phyloP scores from a whole-genome alignment of 2,329 filamentous ascomycete species.

The Fusarium kyushuense region DNA sequence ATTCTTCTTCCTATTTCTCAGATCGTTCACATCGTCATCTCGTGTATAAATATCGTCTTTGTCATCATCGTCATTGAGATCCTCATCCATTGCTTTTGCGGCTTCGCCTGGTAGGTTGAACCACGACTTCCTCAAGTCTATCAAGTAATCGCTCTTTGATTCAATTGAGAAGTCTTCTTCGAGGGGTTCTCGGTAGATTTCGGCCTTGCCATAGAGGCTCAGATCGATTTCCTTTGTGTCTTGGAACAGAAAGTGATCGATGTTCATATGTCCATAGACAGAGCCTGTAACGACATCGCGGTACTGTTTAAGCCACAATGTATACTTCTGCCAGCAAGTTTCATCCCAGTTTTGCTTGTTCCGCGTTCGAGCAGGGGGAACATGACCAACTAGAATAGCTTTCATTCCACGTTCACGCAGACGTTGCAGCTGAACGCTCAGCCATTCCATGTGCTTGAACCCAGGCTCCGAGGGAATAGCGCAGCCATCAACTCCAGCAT shows the following conservation, averaged over 20 bases:
- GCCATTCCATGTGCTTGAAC: slow-evolving; percentile 95
- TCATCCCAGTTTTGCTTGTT: slow-evolving; percentile 94
- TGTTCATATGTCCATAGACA: slow-evolving; percentile 96
- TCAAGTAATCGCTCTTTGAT: slow-evolving; percentile 78
- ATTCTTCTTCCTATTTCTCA: slow-evolving; percentile 33
- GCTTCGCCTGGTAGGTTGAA: slow-evolving; percentile 73
- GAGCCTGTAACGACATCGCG: slow-evolving; percentile 86
- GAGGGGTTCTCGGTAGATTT: slow-evolving; percentile 47
- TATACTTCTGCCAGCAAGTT: slow-evolving; percentile 98
- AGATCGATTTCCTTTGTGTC: slow-evolving; percentile 83
- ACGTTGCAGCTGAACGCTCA: slow-evolving; percentile 87
- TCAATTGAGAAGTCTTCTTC: slow-evolving; percentile 69
- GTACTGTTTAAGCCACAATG: slow-evolving; percentile 89
- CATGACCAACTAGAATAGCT: slow-evolving; percentile 92
- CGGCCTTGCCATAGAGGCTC: slow-evolving; percentile 50
- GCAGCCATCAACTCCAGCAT: slow-evolving; percentile 94
- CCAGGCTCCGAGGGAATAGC: slow-evolving; percentile 82
- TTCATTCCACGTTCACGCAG: slow-evolving; percentile 89
- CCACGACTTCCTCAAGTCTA: slow-evolving; percentile 83
- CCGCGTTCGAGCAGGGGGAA: slow-evolving; percentile 87
- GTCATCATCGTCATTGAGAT: slow-evolving; percentile 33
- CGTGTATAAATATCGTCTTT: slow-evolving; percentile 39
- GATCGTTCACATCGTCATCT: slow-evolving; percentile 36
- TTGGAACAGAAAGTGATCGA: slow-evolving; percentile 95
- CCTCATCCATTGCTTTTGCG: slow-evolving; percentile 34